Percentiles rank a stretch among this genome's conserved stretches.
These are phyloP conservation scores for Spinellus fusiger DNA, from an alignment of 192 early-diverging fungal genomes.

Conservation along the genomic window DNA sequence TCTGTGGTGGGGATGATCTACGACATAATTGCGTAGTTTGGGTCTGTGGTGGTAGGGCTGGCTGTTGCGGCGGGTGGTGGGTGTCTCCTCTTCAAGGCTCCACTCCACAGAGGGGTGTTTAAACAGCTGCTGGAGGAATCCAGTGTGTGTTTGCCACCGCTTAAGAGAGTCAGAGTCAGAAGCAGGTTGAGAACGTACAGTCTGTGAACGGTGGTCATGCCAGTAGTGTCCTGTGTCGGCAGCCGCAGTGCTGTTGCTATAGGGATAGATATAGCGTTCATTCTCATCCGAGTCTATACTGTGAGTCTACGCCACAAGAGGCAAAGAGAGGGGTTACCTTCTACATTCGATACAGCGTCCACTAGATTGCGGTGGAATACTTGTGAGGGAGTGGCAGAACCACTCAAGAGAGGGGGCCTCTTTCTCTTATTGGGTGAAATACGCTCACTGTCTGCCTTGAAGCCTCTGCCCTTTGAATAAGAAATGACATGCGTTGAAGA, in stretches of 20 bases:
- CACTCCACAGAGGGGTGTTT: neutral
- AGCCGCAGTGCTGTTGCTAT: slow-evolving; percentile 15
- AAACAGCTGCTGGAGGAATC: neutral
- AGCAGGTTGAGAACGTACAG: slow-evolving; percentile 11
- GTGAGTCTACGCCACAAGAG: neutral
- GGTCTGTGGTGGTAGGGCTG: neutral
- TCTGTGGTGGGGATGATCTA: neutral
- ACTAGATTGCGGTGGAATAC: slow-evolving; percentile 26
- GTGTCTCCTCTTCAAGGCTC: neutral
- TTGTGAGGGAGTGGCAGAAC: slow-evolving; percentile 19
- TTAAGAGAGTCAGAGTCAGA: neutral
- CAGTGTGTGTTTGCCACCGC: neutral
- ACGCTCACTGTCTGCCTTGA: neutral
- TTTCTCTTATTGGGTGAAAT: slow-evolving; percentile 3
- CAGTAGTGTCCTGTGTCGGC: neutral
- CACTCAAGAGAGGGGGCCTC: slow-evolving; percentile 1
- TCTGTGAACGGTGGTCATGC: neutral
- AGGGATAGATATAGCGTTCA: slow-evolving; percentile 31
- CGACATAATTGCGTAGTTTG: slow-evolving; percentile 9
- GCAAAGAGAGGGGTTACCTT: slow-evolving; percentile 18
- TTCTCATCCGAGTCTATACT: slow-evolving; percentile 35
- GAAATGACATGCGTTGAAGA: neutral
- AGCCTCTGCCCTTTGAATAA: neutral
- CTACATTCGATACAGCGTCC: slow-evolving; percentile 28
- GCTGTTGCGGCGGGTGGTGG: neutral